phyloP scores from a whole-genome alignment of 73 alveolate species.

The Stentor coeruleus region DNA sequence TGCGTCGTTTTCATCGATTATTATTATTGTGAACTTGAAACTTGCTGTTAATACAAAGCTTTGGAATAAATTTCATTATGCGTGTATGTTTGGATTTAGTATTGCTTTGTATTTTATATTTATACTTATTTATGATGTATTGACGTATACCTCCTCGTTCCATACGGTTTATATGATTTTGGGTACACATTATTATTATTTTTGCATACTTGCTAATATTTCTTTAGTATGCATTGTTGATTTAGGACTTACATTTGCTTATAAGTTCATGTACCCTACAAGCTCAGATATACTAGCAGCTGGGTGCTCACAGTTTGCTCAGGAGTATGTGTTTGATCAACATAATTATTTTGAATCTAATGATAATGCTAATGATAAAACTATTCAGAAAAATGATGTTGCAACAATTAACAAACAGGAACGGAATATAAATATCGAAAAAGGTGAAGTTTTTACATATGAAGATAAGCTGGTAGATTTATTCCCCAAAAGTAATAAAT shows the following conservation, averaged over 20 bases:
- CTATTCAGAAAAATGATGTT: too few species aligned
- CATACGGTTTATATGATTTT: not conserved
- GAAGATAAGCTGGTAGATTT: not conserved
- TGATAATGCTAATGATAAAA: not conserved
- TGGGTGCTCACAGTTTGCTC: too few species aligned
- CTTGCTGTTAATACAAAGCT: slow-evolving; percentile 39
- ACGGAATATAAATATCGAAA: too few species aligned
- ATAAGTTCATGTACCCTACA: not conserved
- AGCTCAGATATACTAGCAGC: not conserved
- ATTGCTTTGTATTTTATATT: not conserved
- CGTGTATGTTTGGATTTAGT: not conserved
- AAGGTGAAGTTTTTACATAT: not conserved
- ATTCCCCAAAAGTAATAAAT: too few species aligned
- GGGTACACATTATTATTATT: slow-evolving; percentile 4
- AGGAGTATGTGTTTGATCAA: not conserved
- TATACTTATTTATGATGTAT: not conserved
- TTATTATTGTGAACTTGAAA: slow-evolving; percentile 38
- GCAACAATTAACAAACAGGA: too few species aligned
- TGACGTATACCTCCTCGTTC: not conserved
- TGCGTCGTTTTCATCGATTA: slow-evolving; percentile 38
- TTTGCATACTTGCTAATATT: not conserved
- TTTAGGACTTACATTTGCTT: not conserved
- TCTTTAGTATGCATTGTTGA: not conserved
- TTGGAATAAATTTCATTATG: slow-evolving; percentile 27
- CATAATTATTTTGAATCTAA: not conserved